These are phyloP conservation scores for Sergeia podlipaevii DNA, from an alignment of 208 protist genomes.

Conservation along the genomic window DNA sequence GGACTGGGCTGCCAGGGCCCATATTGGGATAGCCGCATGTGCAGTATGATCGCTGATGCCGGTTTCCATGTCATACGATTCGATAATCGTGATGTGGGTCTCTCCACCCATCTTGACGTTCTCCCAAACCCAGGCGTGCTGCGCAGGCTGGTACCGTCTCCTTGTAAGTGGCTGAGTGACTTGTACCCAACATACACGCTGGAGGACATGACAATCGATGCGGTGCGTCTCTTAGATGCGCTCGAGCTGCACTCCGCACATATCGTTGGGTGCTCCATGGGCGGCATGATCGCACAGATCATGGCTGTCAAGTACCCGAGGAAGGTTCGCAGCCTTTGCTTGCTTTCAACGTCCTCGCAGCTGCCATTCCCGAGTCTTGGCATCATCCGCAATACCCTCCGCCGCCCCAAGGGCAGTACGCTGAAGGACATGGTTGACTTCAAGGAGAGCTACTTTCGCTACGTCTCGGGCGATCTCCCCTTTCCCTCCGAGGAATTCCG, in stretches of 20 bases:
- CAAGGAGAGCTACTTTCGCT: constrained; percentile 21
- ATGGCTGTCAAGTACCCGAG: constrained; percentile 24
- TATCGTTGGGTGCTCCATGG: constrained; percentile 35
- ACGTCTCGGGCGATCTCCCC: constrained; percentile 19
- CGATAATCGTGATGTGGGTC: constrained; percentile 38
- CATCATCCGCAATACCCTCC: constrained; percentile 4
- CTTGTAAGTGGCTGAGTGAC: constrained; percentile 7
- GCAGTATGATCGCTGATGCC: constrained; percentile 18
- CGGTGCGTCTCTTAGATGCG: constrained; percentile 18
- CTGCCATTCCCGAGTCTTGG: constrained; percentile 7
- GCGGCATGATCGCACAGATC: constrained; percentile 38
- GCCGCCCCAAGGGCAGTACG: constrained; percentile 6
- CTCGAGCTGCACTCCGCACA: constrained; percentile 28
- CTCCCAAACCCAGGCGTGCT: constrained; percentile 10
- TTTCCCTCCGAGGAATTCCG: constrained; percentile 36
- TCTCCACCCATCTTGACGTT: constrained; percentile 20
- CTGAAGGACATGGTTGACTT: constrained; percentile 6
- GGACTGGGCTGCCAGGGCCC: constrained; percentile 13
- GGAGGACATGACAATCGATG: constrained; percentile 35
- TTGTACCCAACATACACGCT: constrained; percentile 22
- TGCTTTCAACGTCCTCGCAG: constrained; percentile 1
- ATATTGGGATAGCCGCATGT: constrained; percentile 27
- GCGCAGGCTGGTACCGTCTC: constrained; percentile 15
- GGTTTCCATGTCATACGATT: constrained; percentile 41
- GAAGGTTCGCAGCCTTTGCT: constrained; percentile 16